These are phyloP conservation scores for Pseudotsuga menziesii DNA, from an alignment of 75 land plant species.

Conservation along the genomic window DNA sequence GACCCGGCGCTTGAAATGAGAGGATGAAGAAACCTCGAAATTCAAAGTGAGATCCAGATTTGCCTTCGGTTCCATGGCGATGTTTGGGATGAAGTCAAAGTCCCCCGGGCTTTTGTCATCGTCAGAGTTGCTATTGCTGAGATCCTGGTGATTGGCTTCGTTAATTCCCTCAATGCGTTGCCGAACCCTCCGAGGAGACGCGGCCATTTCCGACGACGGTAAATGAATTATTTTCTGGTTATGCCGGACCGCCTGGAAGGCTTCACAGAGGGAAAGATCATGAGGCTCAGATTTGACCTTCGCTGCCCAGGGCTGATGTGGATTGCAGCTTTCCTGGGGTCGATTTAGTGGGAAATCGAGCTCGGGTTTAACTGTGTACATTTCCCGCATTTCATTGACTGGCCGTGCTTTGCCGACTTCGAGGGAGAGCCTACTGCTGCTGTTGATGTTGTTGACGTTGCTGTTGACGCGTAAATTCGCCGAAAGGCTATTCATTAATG, in stretches of 20 bases:
- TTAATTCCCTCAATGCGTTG: slow-evolving; percentile 7
- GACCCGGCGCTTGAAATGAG: not conserved
- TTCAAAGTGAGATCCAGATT: slow-evolving; percentile 6
- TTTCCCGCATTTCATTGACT: too few species aligned
- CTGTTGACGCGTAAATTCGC: not conserved
- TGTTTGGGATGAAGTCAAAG: not conserved
- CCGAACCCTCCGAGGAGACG: slow-evolving; percentile 3
- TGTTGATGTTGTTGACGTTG: not conserved
- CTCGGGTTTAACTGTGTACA: not conserved
- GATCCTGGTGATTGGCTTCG: not conserved
- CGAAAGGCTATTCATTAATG: not conserved
- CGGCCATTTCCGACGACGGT: not conserved
- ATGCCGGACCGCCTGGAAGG: not conserved
- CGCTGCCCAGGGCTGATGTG: slow-evolving; percentile 4
- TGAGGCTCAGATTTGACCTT: slow-evolving; percentile 6
- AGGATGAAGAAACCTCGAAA: slow-evolving; percentile 1
- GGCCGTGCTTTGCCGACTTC: too few species aligned
- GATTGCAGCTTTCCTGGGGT: not conserved
- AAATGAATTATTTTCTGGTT: not conserved
- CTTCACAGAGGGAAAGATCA: too few species aligned
- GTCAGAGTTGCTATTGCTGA: not conserved
- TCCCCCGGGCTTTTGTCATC: not conserved
- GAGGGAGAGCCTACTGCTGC: not conserved
- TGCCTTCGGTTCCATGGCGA: not conserved
- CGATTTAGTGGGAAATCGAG: not conserved